Conservation (phyloP, 129 eudicot species). For the Mikania micrantha region DNA sequence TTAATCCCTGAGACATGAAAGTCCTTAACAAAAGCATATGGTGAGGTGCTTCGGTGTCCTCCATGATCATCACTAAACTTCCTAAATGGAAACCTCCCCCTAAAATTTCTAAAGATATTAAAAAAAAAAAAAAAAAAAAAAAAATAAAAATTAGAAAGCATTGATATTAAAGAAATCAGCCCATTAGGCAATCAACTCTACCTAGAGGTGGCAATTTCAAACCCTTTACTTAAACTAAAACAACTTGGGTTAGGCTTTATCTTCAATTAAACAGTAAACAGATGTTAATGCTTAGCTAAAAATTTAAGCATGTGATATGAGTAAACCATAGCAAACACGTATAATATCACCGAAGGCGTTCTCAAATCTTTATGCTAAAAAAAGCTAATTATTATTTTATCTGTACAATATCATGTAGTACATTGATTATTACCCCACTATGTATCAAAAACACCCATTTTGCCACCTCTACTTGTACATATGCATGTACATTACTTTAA, state of each 20-base stretch:
- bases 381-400: too few species aligned
- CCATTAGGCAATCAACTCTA: background rate
- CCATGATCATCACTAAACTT: constrained; percentile 91
- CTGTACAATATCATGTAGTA: background rate
- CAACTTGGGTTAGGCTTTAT: background rate
- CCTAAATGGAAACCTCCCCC: constrained; percentile 96
- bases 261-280: background rate
- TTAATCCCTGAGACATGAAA: constrained; percentile 93
- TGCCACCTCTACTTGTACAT: background rate
- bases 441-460: too few species aligned
- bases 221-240: background rate
- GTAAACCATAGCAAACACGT: background rate
- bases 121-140: background rate
- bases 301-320: background rate
- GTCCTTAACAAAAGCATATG: constrained; percentile 91
- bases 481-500: background rate
- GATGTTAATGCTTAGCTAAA: background rate
- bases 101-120: constrained; percentile 51
- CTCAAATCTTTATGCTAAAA: background rate
- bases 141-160: background rate
- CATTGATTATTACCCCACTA: background rate
- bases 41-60: constrained; percentile 96
- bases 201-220: background rate
- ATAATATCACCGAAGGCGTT: background rate
- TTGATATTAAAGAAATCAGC: background rate